phyloP scores from a whole-genome alignment of 2,329 filamentous ascomycete genomes.

The Scedosporium apiospermum region DNA sequence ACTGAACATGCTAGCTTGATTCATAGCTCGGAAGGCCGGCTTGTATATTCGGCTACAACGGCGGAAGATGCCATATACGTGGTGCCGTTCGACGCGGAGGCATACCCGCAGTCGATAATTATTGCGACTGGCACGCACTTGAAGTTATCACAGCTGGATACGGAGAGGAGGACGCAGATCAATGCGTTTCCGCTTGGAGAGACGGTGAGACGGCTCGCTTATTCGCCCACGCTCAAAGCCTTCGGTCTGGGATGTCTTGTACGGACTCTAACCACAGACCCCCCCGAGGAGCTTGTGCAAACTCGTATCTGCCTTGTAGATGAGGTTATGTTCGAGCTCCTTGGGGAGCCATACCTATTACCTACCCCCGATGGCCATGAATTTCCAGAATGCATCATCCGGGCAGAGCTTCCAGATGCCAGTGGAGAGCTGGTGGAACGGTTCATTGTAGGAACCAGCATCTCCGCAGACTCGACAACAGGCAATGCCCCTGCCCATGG shows the following conservation, averaged over 20 bases:
- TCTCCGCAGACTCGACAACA: constrained; percentile 47
- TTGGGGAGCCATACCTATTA: constrained; percentile 61
- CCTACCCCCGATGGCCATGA: constrained; percentile 44
- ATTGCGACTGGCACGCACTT: constrained; percentile 70
- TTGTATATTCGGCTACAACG: constrained; percentile 89
- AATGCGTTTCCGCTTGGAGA: constrained; percentile 69
- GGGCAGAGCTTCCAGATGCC: constrained; percentile 57
- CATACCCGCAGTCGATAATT: constrained; percentile 71
- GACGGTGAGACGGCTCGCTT: constrained; percentile 79
- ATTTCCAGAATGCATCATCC: constrained; percentile 75
- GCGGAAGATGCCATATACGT: constrained; percentile 76
- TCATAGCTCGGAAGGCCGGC: constrained; percentile 76
- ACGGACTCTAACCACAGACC: constrained; percentile 56
- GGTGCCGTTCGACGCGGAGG: constrained; percentile 71
- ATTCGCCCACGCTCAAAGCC: constrained; percentile 66
- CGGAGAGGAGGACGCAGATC: constrained; percentile 79
- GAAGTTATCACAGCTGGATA: constrained; percentile 73
- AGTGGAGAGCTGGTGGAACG: constrained; percentile 55
- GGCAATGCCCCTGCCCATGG: constrained; percentile 15
- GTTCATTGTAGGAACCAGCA: constrained; percentile 87
- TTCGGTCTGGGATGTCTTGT: constrained; percentile 85
- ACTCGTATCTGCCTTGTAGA: constrained; percentile 86
- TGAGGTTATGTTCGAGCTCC: constrained; percentile 73
- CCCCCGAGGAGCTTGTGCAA: constrained; percentile 56
- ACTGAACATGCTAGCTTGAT: constrained; percentile 93